These are phyloP conservation scores for Neoconidiobolus thromboides DNA, from an alignment of 371 early-diverging fungal species.

Conservation along the genomic window DNA sequence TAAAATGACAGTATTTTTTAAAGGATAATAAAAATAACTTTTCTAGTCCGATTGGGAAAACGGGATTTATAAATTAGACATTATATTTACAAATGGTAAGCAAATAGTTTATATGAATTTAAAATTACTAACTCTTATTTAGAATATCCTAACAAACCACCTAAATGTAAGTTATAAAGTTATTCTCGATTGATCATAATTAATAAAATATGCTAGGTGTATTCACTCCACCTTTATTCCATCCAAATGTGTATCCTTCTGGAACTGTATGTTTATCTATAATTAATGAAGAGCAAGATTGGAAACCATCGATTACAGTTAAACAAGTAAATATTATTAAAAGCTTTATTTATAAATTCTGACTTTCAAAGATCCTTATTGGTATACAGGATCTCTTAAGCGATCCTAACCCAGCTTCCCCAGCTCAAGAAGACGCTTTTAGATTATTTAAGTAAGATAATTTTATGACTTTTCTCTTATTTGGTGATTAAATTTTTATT, in stretches of 20 bases:
- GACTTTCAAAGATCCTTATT: constrained; percentile 39
- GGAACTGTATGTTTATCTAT: constrained; percentile 99
- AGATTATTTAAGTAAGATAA: constrained; percentile 51
- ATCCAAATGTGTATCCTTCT: constrained; percentile 97
- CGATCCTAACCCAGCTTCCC: constrained; percentile 90
- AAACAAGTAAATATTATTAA: constrained; percentile 57
- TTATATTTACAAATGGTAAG: constrained; percentile 78
- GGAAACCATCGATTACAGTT: constrained; percentile 96
- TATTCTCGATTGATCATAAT: no score
- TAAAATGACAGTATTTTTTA: constrained; percentile 13
- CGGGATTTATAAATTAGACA: constrained; percentile 79
- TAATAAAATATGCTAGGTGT: no score
- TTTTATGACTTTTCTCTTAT: background rate
- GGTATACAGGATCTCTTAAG: constrained; percentile 89
- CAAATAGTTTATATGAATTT: background rate
- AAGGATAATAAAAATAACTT: background rate
- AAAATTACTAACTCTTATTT: constrained; percentile 2
- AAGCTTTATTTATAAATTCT: background rate
- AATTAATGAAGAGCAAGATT: constrained; percentile 86
- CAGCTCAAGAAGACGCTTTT: constrained; percentile 93
- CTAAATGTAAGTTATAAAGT: constrained; percentile 36
- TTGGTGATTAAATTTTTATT: background rate
- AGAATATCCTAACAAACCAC: constrained; percentile 71
- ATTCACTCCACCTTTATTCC: constrained; percentile 85
- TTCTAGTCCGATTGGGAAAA: constrained; percentile 85